phyloP scores from a whole-genome alignment of 495 filamentous ascomycete species.

The Neurospora sp. region DNA sequence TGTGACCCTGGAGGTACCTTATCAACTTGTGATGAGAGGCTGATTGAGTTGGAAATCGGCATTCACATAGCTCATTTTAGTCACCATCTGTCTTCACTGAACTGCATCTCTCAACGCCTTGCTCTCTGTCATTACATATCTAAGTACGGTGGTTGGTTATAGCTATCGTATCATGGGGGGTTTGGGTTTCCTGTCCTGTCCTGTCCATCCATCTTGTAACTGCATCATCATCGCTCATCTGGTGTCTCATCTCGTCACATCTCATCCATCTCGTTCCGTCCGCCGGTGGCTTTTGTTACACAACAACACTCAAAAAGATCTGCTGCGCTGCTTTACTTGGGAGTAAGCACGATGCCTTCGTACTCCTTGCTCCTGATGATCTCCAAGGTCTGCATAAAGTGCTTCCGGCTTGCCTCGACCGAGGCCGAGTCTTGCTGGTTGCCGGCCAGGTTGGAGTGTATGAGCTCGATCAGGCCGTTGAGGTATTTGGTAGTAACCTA shows the following conservation, averaged over 20 bases:
- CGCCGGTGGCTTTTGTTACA: neutral
- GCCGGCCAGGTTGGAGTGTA: slow-evolving; percentile 80
- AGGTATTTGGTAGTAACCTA: slow-evolving; percentile 95
- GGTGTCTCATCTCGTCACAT: neutral
- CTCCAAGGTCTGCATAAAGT: slow-evolving; percentile 89
- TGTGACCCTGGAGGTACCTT: neutral
- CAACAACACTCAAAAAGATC: neutral
- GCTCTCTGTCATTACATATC: neutral
- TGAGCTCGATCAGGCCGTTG: slow-evolving; percentile 95
- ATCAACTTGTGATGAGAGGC: neutral
- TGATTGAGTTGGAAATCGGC: neutral
- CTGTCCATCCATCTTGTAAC: neutral
- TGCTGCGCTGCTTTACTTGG: slow-evolving; percentile 39
- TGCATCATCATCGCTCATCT: neutral
- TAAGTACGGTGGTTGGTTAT: neutral
- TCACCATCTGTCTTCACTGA: neutral
- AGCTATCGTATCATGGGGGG: neutral
- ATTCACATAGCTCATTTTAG: neutral
- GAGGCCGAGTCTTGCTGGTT: slow-evolving; percentile 71
- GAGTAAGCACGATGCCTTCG: slow-evolving; percentile 73
- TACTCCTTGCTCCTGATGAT: slow-evolving; percentile 87
- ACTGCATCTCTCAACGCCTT: neutral
- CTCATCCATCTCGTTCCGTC: neutral
- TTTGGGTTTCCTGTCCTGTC: neutral
- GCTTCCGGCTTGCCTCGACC: slow-evolving; percentile 76